Conservation (phyloP, 1,284 basidiomycete species). For the Peniophora sp. region DNA sequence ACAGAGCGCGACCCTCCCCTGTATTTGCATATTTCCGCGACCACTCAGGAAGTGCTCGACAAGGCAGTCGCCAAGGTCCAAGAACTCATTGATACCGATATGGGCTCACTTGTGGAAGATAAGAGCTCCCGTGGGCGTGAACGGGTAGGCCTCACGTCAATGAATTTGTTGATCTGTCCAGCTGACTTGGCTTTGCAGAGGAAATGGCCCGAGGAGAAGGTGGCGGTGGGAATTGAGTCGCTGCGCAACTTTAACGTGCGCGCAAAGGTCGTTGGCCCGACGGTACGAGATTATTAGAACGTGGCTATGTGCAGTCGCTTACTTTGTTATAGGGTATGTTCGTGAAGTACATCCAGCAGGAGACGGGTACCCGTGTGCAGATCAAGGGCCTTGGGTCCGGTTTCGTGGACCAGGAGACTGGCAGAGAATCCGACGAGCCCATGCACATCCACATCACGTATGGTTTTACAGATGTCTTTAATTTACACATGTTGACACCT, state of each 20-base stretch:
- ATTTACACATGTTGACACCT: conserved; percentile 5
- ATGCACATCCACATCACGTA: conserved; percentile 95
- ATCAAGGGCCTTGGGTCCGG: conserved; percentile 96
- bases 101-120: conserved; percentile 85
- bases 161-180: too few species aligned
- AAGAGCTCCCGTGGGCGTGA: conserved; percentile 63
- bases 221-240: conserved; percentile 81
- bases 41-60: conserved; percentile 73
- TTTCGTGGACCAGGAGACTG: conserved; percentile 92
- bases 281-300: conserved; percentile 22
- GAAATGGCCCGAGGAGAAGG: conserved; percentile 95
- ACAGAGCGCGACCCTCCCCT: conserved; percentile 90
- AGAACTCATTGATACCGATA: conserved; percentile 78
- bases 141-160: conserved; percentile 29
- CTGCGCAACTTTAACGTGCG: conserved; percentile 96
- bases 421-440: conserved; percentile 83
- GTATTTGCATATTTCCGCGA: conserved; percentile 90
- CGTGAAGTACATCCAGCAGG: conserved; percentile 97
- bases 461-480: conserved; percentile 14
- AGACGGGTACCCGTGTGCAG: conserved; percentile 95
- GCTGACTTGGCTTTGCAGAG: conserved; percentile 35
- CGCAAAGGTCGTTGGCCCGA: conserved; percentile 95
- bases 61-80: conserved; percentile 79
- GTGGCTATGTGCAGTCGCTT: not conserved
- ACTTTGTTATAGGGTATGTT: conserved; percentile 74